These are phyloP conservation scores for Camptophora hylomeconis DNA, from an alignment of 2,329 filamentous ascomycete genomes.

Conservation along the genomic window DNA sequence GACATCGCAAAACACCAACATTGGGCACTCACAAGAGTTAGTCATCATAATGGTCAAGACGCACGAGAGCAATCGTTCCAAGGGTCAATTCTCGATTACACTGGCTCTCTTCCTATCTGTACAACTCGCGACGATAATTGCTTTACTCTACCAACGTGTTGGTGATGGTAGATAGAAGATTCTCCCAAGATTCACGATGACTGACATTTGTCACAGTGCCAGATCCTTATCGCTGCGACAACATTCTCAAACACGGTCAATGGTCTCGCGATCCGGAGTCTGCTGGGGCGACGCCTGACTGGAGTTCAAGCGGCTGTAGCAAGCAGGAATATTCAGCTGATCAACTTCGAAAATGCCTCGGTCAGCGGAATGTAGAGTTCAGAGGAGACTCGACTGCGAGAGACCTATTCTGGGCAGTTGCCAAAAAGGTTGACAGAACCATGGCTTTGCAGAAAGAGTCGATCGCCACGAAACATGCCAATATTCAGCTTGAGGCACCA, in stretches of 20 bases:
- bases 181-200: no score
- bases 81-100: no score
- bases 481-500: conserved; percentile 32
- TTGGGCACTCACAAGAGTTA: no score
- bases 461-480: conserved; percentile 30
- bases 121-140: no score
- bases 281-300: conserved; percentile 24
- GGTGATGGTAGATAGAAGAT: no score
- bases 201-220: neutral
- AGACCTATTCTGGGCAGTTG: conserved; percentile 47
- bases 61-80: no score
- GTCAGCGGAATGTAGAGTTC: conserved; percentile 41
- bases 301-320: conserved; percentile 49
- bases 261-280: conserved; percentile 31
- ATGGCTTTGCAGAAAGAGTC: conserved; percentile 25
- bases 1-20: no score
- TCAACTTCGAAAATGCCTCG: conserved; percentile 43
- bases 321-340: conserved; percentile 41
- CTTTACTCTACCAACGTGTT: no score
- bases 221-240: conserved; percentile 43
- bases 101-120: conserved; percentile 1
- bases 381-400: conserved; percentile 48
- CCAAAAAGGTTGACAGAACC: conserved; percentile 33
- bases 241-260: conserved; percentile 37
- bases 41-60: no score